Evolutionary conservation across 148 eudicot species (phyloP), one percentile per base, ranked within the genome.

Genomic region (Silene latifolia): DNA sequence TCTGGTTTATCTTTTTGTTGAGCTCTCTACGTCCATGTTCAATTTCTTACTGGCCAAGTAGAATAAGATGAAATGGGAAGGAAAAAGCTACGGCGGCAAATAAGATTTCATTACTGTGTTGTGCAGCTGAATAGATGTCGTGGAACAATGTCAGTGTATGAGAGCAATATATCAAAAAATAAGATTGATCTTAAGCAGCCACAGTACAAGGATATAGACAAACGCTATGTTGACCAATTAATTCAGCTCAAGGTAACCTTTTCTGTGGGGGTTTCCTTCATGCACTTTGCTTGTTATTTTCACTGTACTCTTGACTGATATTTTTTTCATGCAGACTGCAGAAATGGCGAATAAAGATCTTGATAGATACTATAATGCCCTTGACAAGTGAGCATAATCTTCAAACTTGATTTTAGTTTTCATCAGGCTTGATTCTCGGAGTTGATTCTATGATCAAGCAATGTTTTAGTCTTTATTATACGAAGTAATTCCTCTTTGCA

Each of bases 281-380:
- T 51, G 27, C 56, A 54, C 14, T 42, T 32, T 58, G 24, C 12
- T 71, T 58, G 74, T 32, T 70, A 8, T 63, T 51, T 72, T 15
- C 56, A 66, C 8, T 62, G 20, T 58, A 72, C 73, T 44, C 21
- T 27, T 74, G 71, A 81, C 82, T 57, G 4, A 4, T 72, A 23
- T 75, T 76, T 62, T 62, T 54, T 54, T 51, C 20, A 23, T 15
- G 79, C 94, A 96, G 99, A 96, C 99, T 76, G 87, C 91, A 69
- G 99, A 96, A 85, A 96, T 96, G 99, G 97, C 99, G 56, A 96
- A 96, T 85, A 96, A 96, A 85, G 99, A 96, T 84, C 88, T 96
- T 51, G 98, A 96, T 74, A 86, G 88, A 89, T 96, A 96, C 81
- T 89, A 92, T 83, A 92, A 83, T 80, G 99, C 99, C 61, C 97